phyloP scores from a whole-genome alignment of 352 stramenopile genomes.

The Phytophthora macrochlamydospora region DNA sequence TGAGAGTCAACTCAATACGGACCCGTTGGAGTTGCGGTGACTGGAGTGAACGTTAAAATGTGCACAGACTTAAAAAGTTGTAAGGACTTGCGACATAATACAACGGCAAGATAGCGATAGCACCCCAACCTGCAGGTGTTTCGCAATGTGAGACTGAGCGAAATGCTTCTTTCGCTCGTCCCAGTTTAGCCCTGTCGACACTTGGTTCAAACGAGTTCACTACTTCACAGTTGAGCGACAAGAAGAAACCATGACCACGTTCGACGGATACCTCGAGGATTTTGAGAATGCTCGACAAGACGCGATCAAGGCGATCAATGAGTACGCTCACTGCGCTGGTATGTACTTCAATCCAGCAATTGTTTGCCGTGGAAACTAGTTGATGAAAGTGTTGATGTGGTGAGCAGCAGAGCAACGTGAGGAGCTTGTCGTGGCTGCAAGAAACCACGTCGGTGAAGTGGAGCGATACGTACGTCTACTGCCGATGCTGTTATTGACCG shows the following conservation, averaged over 20 bases:
- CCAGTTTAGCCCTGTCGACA: slow-evolving; percentile 27
- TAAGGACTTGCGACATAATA: slow-evolving; percentile 30
- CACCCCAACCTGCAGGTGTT: slow-evolving; percentile 6
- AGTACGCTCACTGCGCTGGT: slow-evolving; percentile 42
- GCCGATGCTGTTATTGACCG: too few species aligned
- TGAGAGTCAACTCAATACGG: slow-evolving; percentile 35
- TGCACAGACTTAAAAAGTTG: slow-evolving; percentile 5
- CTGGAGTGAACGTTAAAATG: slow-evolving; percentile 12
- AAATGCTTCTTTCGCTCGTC: slow-evolving; percentile 19
- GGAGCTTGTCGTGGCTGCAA: slow-evolving; percentile 51
- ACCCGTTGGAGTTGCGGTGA: slow-evolving; percentile 45
- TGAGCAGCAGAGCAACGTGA: slow-evolving; percentile 36
- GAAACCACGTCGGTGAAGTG: slow-evolving; percentile 65
- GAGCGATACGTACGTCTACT: slow-evolving; percentile 60
- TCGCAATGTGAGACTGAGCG: slow-evolving; percentile 19
- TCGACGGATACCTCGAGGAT: slow-evolving; percentile 67
- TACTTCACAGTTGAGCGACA: slow-evolving; percentile 18
- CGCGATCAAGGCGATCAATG: slow-evolving; percentile 55
- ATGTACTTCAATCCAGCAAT: not conserved
- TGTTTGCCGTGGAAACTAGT: not conserved
- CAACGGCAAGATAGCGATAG: slow-evolving; percentile 23
- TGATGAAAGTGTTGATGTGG: not conserved
- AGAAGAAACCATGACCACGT: slow-evolving; percentile 34
- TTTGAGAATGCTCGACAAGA: slow-evolving; percentile 52
- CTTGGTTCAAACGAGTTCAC: slow-evolving; percentile 22